Base-by-base conservation (phyloP, 2,329 filamentous ascomycete species). In the Penicillium sp. region DNA sequence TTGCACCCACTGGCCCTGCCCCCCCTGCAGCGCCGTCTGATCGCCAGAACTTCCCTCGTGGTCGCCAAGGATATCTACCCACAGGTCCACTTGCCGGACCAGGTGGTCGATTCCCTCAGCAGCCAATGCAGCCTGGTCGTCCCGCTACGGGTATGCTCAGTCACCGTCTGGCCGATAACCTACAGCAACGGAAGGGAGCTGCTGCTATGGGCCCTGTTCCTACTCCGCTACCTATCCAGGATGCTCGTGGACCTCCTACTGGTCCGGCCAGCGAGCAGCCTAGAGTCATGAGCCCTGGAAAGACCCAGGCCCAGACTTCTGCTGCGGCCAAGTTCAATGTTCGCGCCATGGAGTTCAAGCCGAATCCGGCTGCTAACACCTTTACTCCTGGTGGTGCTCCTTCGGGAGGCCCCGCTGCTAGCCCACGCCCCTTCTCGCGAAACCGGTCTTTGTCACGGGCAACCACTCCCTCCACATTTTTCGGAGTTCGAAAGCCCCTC, bases 301-400 rank as follows among this genome's bases (percentile, higher is more conserved):
- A 79, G 59, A 72, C 78, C 31, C 80, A 82, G 58, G 84, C 82
- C 33, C 83, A 84, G 10, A 78, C 77, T 1, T 80, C 78, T 19
- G 70, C 72, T 1, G 80, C 82, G 4, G 81, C 78, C 7, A 81
- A 82, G 57, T 83, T 88, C 72, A 87, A 87, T 61, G 84, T 84
- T 35, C 82, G 81, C 52, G 86, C 86, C 1, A 77, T 82, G 69
- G 92, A 96, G 68, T 98, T 97, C 76, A 87, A 89, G 62, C 95
- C 93, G 19, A 96, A 89, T 67, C 87, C 90, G 4, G 89, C 89
- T 60, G 92, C 93, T 0, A 84, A 85, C 45, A 82, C 88, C 1
- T 98, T 99, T 76, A 93, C 87, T 64, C 93, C 90, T 78, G 80
- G 82, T 19, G 76, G 74, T 46, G 82, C 85, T 37, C 90, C 89